phyloP scores from a whole-genome alignment of 192 early-diverging fungal species.

The Hyaloraphidium curvatum region DNA sequence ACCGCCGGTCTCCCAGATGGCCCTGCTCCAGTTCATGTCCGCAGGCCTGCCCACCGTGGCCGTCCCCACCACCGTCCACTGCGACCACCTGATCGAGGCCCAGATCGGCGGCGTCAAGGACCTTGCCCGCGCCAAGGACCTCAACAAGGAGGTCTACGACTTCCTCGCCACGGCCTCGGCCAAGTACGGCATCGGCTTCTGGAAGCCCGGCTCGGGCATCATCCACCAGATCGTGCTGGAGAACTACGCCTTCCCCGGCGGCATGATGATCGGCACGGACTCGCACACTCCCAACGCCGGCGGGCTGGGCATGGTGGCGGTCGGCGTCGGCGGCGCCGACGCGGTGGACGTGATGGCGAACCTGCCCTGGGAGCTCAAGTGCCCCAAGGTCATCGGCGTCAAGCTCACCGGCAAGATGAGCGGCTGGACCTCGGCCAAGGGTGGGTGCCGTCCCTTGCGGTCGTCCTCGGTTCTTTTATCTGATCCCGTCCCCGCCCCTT shows the following conservation, averaged over 20 bases:
- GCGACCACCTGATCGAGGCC: conserved; percentile 94
- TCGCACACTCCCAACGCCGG: conserved; percentile 97
- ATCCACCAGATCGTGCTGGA: conserved; percentile 96
- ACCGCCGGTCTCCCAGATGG: conserved; percentile 39
- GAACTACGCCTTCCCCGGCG: conserved; percentile 93
- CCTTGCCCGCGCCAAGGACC: conserved; percentile 58
- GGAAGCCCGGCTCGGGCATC: conserved; percentile 83
- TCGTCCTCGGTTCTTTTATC: no score
- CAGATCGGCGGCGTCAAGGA: conserved; percentile 66
- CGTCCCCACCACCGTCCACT: conserved; percentile 85
- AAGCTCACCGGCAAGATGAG: conserved; percentile 65
- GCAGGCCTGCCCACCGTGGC: conserved; percentile 67
- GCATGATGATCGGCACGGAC: conserved; percentile 93
- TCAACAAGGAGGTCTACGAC: conserved; percentile 87
- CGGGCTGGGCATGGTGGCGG: conserved; percentile 87
- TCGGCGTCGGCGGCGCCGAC: conserved; percentile 95
- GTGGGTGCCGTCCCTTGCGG: no score
- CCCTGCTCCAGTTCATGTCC: conserved; percentile 93
- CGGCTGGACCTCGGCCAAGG: conserved; percentile 89
- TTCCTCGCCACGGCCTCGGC: conserved; percentile 65
- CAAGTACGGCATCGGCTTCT: conserved; percentile 92
- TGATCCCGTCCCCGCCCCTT: background rate
- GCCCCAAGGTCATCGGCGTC: conserved; percentile 87
- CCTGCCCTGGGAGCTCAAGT: conserved; percentile 98
- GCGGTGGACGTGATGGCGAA: conserved; percentile 98